A percentile compares a stretch with the other conserved stretches of the same genome.
phyloP scores from a whole-genome alignment of 805 yeast species.

The Cephaloascus fragrans region DNA sequence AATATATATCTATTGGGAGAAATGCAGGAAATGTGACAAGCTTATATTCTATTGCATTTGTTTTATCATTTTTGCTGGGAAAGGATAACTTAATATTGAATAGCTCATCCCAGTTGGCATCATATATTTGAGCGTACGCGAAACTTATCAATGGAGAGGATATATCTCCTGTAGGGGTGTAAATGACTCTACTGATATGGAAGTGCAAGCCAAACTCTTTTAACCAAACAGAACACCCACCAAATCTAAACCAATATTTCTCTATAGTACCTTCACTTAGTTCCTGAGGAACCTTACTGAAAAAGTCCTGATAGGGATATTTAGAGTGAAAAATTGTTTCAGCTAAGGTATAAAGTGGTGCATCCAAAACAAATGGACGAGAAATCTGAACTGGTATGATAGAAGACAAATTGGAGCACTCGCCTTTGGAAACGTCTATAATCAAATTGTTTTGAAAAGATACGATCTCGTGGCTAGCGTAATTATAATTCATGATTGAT shows the following conservation, averaged over 20 bases:
- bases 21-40: conserved; percentile 5
- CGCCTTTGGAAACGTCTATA: background rate
- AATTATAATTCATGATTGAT: background rate
- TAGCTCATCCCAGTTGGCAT: conserved; percentile 8
- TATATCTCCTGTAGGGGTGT: conserved; percentile 4
- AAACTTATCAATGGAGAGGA: conserved; percentile 5
- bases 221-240: conserved; percentile 9
- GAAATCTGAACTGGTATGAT: background rate
- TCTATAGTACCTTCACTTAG: conserved; percentile 1
- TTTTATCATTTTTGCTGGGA: conserved; percentile 8
- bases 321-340: background rate
- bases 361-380: background rate
- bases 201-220: conserved; percentile 9
- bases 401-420: background rate
- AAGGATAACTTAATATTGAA: conserved; percentile 12
- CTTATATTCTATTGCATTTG: conserved; percentile 1
- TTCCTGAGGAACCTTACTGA: background rate
- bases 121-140: conserved; percentile 7
- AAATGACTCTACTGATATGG: conserved; percentile 7
- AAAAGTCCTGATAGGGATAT: background rate
- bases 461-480: background rate
- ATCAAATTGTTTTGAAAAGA: background rate
- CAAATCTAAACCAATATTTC: conserved; percentile 6
- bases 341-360: background rate
- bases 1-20: conserved; percentile 7